Evolutionary conservation across 1,139 yeast species (phyloP), one percentile per base, ranked within the genome.

Genomic region (Yamadazyma atlantica): DNA sequence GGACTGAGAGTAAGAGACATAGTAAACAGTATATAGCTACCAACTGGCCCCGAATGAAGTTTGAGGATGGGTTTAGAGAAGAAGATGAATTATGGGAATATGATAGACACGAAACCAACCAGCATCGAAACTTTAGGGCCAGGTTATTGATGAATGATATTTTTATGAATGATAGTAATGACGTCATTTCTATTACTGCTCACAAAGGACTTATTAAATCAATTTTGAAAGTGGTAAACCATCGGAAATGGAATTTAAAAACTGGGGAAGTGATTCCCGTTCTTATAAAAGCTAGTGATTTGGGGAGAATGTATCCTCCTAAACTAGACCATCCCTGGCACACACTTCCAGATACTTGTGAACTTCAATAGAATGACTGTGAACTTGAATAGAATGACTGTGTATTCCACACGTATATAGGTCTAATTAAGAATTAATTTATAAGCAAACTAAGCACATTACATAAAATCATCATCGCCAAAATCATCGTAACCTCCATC

Each of bases 381-480:
- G 11, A 15, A 5, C 9, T 24, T 5, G 4, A 26, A 26, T 5
- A 4, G 17, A 26, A 14, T 12, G 4, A 19, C 21, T 18, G 15
- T 31, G 11, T n/a, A n/a, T n/a, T n/a, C n/a, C n/a, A n/a, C n/a
- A n/a, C n/a, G n/a, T n/a, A n/a, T n/a, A n/a, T n/a, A n/a, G n/a
- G 13, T 28, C 30, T 28, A 28, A 16, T 28, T 10, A 28, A 15
- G 16, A 16, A 28, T 16, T 28, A 28, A 28, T 28, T 4, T 9
- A 6, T 9, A 19, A 19, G 22, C 8, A 28, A 28, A 8, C 9
- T 15, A 28, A 16, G n/a, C 4, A 33, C 21, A 25, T 40, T 75
- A 90, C 98, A 90, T 90, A 65, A 90, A 90, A 64, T 92, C 97
- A 54, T 79, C 87, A 58, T 86, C 96, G 42, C 67, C 80, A 45